Base-by-base conservation (phyloP, 2,329 filamentous ascomycete species). In the Phaeophleospora eucalypticola region DNA sequence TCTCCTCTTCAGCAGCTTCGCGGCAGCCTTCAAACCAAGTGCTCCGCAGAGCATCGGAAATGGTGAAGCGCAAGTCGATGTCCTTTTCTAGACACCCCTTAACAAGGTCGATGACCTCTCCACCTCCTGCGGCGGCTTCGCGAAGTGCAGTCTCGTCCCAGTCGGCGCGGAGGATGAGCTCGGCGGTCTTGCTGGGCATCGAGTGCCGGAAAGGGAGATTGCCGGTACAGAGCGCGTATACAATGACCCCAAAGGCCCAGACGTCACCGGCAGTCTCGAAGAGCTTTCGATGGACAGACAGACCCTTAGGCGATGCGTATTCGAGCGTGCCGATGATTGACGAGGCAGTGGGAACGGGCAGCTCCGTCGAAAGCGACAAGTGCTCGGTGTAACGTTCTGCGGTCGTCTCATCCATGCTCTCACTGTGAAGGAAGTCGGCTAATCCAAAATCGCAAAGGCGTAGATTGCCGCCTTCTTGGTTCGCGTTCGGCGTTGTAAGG, bases 381-480 rank as follows among this genome's bases (percentile, higher is more conserved):
- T 51, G 49, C 20, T 53, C 47, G 8, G 32, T 39, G 14, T 49
- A 48, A 17, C 45, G 42, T 10, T 49, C 46, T 2, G 44, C 41
- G 1, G 44, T 39, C 24, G 36, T 45, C 17, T 50, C 48, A 42
- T 59, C 56, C 32, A 56, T 53, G 44, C 49, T 57, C 50, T 81
- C 80, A 46, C 70, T 75, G 17, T 75, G 73, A 53, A 84, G 75
- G 69, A 82, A 85, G 60, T 85, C 82, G 10, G 82, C 81, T 71
- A 86, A 82, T 39, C 82, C 82, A 59, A 86, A 86, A 60, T 86
- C 82, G 63, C 81, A 84, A 4, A 86, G 71, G 3, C 83, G 75
- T 4, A 86, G 60, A 29, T 76, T 75, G 7, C 79, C 80, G 14
- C 76, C 73, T 32, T 76, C 69, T 0, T 63, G 65, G 8, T 71